Evolutionary conservation across 1,284 basidiomycete genomes (phyloP).

Genomic region (Amylostereum areolatum): DNA sequence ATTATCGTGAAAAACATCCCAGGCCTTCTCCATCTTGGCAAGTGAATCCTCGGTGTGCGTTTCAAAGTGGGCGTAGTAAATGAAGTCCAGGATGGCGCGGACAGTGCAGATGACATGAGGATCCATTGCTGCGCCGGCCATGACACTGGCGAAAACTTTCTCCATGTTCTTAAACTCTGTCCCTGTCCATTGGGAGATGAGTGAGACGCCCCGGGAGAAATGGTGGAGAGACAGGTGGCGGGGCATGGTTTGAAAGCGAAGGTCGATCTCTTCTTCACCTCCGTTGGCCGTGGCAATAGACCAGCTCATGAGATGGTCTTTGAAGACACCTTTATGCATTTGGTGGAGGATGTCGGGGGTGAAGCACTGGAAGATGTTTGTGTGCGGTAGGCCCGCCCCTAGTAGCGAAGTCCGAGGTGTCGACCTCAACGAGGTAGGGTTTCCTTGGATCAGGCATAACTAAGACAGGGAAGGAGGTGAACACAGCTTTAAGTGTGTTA

Average conservation of each 20-base stretch:
- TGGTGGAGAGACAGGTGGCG: slow-evolving; percentile 9
- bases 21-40: slow-evolving; percentile 4
- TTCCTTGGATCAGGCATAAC: no score
- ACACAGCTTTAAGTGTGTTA: no score
- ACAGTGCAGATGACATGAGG: slow-evolving; percentile 9
- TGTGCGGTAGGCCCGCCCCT: slow-evolving; percentile 21
- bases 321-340: slow-evolving; percentile 24
- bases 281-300: slow-evolving; percentile 4
- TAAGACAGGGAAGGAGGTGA: no score
- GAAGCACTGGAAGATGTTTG: slow-evolving; percentile 19
- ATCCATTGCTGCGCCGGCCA: slow-evolving; percentile 10
- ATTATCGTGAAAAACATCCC: slow-evolving; percentile 16
- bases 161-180: slow-evolving; percentile 22
- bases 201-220: slow-evolving; percentile 20
- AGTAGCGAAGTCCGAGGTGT: no score
- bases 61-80: slow-evolving; percentile 17
- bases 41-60: slow-evolving; percentile 15
- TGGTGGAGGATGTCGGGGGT: slow-evolving; percentile 27
- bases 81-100: slow-evolving; percentile 22
- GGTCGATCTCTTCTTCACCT: slow-evolving; percentile 14
- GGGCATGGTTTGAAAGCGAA: slow-evolving; percentile 11
- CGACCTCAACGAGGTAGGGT: no score
- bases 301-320: slow-evolving; percentile 24
- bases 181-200: slow-evolving; percentile 22
- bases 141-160: slow-evolving; percentile 16